phyloP scores from a whole-genome alignment of 192 early-diverging fungal species.

The Coemansia sp. region DNA sequence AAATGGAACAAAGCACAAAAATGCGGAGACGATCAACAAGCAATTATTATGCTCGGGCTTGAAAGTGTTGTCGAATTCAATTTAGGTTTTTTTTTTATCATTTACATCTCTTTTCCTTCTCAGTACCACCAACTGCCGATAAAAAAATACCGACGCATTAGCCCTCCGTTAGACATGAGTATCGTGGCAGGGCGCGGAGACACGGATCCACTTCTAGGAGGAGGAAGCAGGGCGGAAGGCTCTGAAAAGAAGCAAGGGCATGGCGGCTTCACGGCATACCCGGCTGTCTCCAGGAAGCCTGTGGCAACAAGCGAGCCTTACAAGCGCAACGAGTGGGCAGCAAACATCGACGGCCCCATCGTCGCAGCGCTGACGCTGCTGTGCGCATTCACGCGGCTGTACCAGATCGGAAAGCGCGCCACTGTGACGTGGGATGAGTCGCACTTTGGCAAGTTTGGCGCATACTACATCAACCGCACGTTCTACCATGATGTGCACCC shows the following conservation, averaged over 20 bases:
- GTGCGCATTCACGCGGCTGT: constrained; percentile 31
- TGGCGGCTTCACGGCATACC: constrained; percentile 32
- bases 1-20: too few relatives aligned
- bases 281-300: background rate
- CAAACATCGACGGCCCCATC: constrained; percentile 47
- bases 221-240: background rate
- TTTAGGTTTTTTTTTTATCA: too few relatives aligned
- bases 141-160: too few relatives aligned
- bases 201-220: constrained; percentile 1
- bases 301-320: constrained; percentile 5
- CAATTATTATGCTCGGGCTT: too few relatives aligned
- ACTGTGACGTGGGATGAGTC: constrained; percentile 72
- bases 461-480: constrained; percentile 83
- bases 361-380: constrained; percentile 36
- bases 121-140: too few relatives aligned
- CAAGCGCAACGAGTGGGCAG: constrained; percentile 53
- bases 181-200: background rate
- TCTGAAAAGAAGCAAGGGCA: background rate
- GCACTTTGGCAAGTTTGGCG: constrained; percentile 72
- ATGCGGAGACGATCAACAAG: too few relatives aligned
- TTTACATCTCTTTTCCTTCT: too few relatives aligned
- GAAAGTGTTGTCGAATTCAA: too few relatives aligned
- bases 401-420: constrained; percentile 34
- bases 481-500: constrained; percentile 99
- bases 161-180: background rate